A percentile compares a stretch with the other conserved stretches of the same genome.
Conservation (phyloP, 495 filamentous ascomycete species). For the Neurospora intermedia region DNA sequence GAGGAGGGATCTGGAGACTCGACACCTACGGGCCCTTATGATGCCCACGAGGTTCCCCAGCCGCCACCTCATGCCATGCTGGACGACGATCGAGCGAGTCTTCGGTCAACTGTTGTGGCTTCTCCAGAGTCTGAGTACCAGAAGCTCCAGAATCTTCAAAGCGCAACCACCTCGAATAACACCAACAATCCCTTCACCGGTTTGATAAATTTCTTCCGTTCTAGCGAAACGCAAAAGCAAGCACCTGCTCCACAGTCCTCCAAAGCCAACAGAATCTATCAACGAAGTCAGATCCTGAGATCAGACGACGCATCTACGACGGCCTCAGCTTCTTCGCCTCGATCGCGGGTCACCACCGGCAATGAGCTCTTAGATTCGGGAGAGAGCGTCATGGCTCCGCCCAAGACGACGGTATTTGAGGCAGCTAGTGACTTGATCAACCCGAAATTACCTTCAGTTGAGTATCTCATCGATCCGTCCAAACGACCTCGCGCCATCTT, state of each 20-base stretch:
- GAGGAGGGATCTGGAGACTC: conserved; percentile 15
- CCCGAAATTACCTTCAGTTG: conserved; percentile 69
- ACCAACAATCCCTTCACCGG: conserved; percentile 42
- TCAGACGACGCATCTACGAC: conserved; percentile 28
- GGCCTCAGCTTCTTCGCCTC: conserved; percentile 25
- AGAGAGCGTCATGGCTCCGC: conserved; percentile 53
- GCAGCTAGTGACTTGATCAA: conserved; percentile 85
- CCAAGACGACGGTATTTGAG: conserved; percentile 87
- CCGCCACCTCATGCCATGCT: conserved; percentile 43
- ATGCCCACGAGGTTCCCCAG: conserved; percentile 45
- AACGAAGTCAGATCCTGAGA: conserved; percentile 60
- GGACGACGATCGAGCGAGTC: conserved; percentile 42
- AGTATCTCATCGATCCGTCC: conserved; percentile 73
- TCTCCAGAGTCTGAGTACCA: conserved; percentile 4
- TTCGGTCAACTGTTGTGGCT: conserved; percentile 22
- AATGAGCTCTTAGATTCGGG: conserved; percentile 31
- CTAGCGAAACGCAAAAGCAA: conserved; percentile 24
- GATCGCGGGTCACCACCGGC: conserved; percentile 31
- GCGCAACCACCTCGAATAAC: conserved; percentile 19
- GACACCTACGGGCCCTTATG: conserved; percentile 11
- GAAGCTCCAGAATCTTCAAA: conserved; percentile 14
- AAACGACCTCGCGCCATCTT: conserved; percentile 88
- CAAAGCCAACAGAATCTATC: conserved; percentile 61
- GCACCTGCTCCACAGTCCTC: conserved; percentile 21
- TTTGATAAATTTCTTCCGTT: conserved; percentile 54